Conservation (phyloP, 2,329 filamentous ascomycete genomes). For the Beauveria australis region DNA sequence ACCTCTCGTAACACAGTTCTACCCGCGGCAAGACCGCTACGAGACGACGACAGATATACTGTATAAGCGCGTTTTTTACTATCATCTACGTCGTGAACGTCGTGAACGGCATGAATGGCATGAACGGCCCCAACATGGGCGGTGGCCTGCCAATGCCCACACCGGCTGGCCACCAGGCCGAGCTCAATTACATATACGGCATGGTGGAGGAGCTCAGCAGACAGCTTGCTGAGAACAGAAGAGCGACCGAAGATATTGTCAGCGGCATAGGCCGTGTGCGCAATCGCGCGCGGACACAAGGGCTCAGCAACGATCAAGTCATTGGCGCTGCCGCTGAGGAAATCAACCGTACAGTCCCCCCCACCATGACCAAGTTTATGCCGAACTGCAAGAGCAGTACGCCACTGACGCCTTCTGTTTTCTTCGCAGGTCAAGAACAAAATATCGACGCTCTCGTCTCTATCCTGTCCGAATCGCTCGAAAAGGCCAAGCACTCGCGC, state of each 20-base stretch:
- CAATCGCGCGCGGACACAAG: conserved; percentile 43
- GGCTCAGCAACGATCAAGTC: conserved; percentile 50
- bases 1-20: not conserved
- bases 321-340: conserved; percentile 48
- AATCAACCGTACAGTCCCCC: conserved; percentile 39
- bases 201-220: conserved; percentile 61
- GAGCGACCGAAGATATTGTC: conserved; percentile 56
- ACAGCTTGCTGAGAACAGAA: conserved; percentile 53
- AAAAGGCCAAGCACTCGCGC: conserved; percentile 51
- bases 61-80: not conserved
- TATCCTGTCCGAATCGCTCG: conserved; percentile 52
- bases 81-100: not conserved
- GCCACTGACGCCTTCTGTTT: not conserved
- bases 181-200: conserved; percentile 59
- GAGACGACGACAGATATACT: not conserved
- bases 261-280: conserved; percentile 54
- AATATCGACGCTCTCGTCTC: conserved; percentile 56
- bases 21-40: not conserved
- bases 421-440: conserved; percentile 42
- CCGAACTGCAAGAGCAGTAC: not conserved
- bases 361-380: not conserved
- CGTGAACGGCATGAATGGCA: conserved; percentile 35
- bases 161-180: conserved; percentile 59
- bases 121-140: conserved; percentile 40
- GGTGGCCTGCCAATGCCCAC: conserved; percentile 46